Percentiles rank a stretch among this genome's conserved stretches.
These are phyloP conservation scores for Plasmopara muralis DNA, from an alignment of 352 stramenopile species.

Conservation along the genomic window DNA sequence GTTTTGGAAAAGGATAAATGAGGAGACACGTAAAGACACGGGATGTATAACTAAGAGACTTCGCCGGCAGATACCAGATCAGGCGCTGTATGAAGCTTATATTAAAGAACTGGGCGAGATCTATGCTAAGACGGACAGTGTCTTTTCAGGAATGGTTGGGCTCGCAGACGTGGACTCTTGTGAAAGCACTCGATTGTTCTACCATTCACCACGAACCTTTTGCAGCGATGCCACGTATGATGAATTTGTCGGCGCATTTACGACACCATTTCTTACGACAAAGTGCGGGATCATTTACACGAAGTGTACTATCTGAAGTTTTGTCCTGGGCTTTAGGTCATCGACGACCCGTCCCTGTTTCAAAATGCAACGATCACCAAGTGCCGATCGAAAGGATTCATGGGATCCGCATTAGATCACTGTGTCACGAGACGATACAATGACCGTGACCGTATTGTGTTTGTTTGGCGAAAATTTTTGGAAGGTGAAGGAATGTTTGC, in stretches of 20 bases:
- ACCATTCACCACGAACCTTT: neutral
- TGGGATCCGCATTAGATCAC: conserved; percentile 7
- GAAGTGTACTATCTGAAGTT: conserved; percentile 11
- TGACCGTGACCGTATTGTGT: conserved; percentile 35
- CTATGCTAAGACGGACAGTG: conserved; percentile 20
- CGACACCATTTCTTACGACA: conserved; percentile 18
- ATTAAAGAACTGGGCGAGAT: conserved; percentile 22
- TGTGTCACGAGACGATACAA: conserved; percentile 33
- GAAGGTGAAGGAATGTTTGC: conserved; percentile 31
- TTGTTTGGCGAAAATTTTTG: conserved; percentile 42
- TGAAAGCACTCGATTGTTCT: conserved; percentile 1
- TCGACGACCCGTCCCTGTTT: conserved; percentile 12
- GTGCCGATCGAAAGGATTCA: conserved; percentile 1
- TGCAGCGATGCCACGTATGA: conserved; percentile 9
- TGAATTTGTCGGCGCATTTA: conserved; percentile 12
- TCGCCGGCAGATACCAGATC: conserved; percentile 13
- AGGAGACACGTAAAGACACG: conserved; percentile 9
- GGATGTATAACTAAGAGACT: conserved; percentile 4
- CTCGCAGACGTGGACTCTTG: neutral
- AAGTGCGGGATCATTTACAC: conserved; percentile 1
- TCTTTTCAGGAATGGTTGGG: conserved; percentile 7
- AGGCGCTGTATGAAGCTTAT: conserved; percentile 18
- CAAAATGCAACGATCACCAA: conserved; percentile 26
- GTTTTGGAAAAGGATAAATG: conserved; percentile 19
- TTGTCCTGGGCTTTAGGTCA: neutral